Percentiles rank a stretch among this genome's conserved stretches.
Evolutionary conservation across 2,329 filamentous ascomycete genomes (phyloP).

Genomic region (Lojkania enalia): DNA sequence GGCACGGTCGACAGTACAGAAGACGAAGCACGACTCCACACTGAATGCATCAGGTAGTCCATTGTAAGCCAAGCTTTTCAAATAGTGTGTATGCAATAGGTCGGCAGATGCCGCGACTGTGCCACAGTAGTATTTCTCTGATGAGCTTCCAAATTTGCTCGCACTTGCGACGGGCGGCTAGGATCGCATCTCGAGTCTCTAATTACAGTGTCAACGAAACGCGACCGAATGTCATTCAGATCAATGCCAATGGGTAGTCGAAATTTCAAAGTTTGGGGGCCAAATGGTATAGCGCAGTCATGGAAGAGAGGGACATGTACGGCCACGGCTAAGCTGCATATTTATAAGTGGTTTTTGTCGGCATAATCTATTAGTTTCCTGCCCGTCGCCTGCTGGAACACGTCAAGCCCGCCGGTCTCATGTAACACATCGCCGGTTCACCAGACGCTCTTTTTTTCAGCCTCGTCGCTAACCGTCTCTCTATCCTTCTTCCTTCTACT

Average conservation of each 20-base stretch:
- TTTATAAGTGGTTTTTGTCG: slow-evolving; percentile 34
- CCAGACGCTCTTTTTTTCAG: slow-evolving; percentile 30
- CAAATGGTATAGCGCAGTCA: slow-evolving; percentile 19
- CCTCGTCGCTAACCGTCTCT: slow-evolving; percentile 27
- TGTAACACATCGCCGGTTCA: slow-evolving; percentile 29
- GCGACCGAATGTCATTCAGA: slow-evolving; percentile 16
- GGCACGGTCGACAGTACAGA: neutral
- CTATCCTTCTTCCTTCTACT: slow-evolving; percentile 12
- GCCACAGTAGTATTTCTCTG: slow-evolving; percentile 12
- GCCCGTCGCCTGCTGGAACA: slow-evolving; percentile 37
- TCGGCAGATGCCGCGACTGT: slow-evolving; percentile 8
- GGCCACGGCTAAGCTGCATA: slow-evolving; percentile 39
- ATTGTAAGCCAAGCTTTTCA: neutral
- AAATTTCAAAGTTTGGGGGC: slow-evolving; percentile 30
- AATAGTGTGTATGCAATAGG: neutral
- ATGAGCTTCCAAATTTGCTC: slow-evolving; percentile 14
- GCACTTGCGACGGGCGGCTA: slow-evolving; percentile 3
- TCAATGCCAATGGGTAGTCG: slow-evolving; percentile 12
- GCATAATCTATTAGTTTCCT: slow-evolving; percentile 41
- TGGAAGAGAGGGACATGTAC: slow-evolving; percentile 31
- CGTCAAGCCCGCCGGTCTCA: slow-evolving; percentile 35
- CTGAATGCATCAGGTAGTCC: neutral
- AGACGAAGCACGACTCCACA: neutral
- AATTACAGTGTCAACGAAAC: slow-evolving; percentile 5
- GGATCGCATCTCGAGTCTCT: slow-evolving; percentile 4